Base-by-base conservation (phyloP, 2,329 filamentous ascomycete species). In the Orbilia brochopaga region DNA sequence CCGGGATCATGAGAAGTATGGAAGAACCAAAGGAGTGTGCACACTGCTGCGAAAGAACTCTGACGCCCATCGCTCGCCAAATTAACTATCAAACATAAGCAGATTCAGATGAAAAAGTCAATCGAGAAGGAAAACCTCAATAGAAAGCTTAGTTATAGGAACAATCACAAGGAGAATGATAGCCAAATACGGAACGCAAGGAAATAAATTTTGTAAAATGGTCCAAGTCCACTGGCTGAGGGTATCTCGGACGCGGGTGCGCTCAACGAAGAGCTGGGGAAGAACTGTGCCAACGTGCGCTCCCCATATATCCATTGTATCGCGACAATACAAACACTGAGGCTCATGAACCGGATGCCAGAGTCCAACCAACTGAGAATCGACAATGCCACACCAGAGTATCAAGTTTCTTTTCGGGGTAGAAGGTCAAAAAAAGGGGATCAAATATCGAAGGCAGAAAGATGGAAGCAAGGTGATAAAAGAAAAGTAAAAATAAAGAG, bases 1-100 rank as follows among this genome's bases (percentile, higher is more conserved):
- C 61, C 19, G 17, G 55, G 55, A 63, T 74, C 66, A 62, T 65
- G 63, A 50, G 44, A n/a, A 60, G 62, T 58, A 58, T 63, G 48
- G 50, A 73, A 55, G 15, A 54, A 30, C 60, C 54, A 24, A 59
- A 60, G 54, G 44, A 75, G 63, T 59, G 53, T 66, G 61, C 61
- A 62, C 63, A 75, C 74, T 75, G 55, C 58, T 65, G 74, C 61
- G 64, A 74, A 55, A 75, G 67, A 73, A 75, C 65, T 73, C 50
- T 48, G 59, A 74, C 74, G 50, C 69, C 74, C 69, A 74, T 74
- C 67, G 51, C 55, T 67, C 51, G 58, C 55, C 63, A 61, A 62
- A 64, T 64, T 69, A 64, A 55, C 23, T 48, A 54, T 46, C 42
- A 66, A 65, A 50, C 44, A 60, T 51, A 40, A 7, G 35, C 58